Base-by-base conservation (phyloP, 495 filamentous ascomycete genomes). In the Xylaria grammica region DNA sequence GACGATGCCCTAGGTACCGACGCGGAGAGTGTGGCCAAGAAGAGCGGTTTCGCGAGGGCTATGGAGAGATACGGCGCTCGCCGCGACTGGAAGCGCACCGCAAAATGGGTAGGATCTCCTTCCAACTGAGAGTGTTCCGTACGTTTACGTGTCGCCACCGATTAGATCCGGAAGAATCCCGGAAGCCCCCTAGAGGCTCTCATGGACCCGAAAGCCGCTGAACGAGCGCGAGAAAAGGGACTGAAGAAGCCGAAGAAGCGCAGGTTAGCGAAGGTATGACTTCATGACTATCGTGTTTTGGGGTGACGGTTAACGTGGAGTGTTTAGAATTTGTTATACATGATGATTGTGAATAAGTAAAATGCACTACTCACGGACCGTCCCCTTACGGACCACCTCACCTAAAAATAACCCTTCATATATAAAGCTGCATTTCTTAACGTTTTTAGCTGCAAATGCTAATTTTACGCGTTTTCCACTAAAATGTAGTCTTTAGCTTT, bases 21-120 rank as follows among this genome's bases (percentile, higher is more conserved):
- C 1, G 55, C 72, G 17, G 29, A 74, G 72, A 63, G 69, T 57
- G 44, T 79, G 65, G 19, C 76, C 65, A 48, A 48, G 55, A 57
- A 44, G 36, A 29, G 13, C 15, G 38, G 54, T 26, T 57, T 57
- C 15, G 54, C 36, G 11, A 34, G 36, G n/a, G 54, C 26, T 11
- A 45, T 57, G 54, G 54, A 42, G 20, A 50, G 26, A 17, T 50
- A 50, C n/a, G 46, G 20, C n/a, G 46, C 46, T 26, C 46, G 26
- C 24, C 46, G 46, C 46, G 46, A 50, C 46, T 19, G 46, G 8
- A 50, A 50, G 54, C 34, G 54, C 11, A 57, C 54, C 1, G 54
- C 54, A 9, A 57, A 57, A 44, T 57, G 54, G 54, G 54, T 55
- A 42, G 3, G 40, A n/a, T 36, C 5, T 36, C 6, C 34, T 6